Evolutionary conservation across 176 grass and related monocot genomes (phyloP).

Genomic region (Secale cereale): DNA sequence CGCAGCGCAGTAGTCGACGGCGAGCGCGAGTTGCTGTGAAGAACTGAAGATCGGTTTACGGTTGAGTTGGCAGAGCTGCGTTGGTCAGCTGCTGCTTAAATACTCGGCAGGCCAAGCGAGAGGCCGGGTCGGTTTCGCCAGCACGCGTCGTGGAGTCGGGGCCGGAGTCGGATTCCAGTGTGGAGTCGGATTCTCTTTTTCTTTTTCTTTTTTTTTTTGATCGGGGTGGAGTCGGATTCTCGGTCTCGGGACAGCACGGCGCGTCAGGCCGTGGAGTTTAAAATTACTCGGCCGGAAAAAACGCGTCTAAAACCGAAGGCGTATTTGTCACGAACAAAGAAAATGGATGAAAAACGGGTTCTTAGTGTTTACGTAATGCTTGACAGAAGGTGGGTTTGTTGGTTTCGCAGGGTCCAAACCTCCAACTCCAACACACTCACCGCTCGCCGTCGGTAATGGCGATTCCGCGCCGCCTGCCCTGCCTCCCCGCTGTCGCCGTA

Average conservation of each 20-base stretch:
- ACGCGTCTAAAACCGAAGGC: background rate
- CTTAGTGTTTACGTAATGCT: background rate
- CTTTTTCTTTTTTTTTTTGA: no score
- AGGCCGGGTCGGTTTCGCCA: background rate
- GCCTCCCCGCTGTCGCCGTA: background rate
- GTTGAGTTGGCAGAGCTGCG: background rate
- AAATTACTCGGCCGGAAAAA: no score
- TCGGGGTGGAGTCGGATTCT: no score
- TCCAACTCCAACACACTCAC: background rate
- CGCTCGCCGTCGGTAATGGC: slow-evolving; percentile 28
- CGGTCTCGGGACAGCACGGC: no score
- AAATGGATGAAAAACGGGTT: background rate
- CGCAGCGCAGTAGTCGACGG: background rate
- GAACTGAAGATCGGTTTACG: background rate
- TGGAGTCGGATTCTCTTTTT: background rate
- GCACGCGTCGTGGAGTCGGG: no score
- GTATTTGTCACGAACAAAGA: background rate
- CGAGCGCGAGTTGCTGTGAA: background rate
- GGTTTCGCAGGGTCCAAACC: background rate
- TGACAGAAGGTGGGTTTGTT: background rate
- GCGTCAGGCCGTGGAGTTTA: no score
- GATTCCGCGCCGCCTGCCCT: background rate
- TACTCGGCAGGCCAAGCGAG: no score
- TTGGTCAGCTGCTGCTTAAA: background rate
- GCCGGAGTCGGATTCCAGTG: background rate